Base-by-base conservation (phyloP, 805 yeast species). In the Pichia cabralensis region DNA sequence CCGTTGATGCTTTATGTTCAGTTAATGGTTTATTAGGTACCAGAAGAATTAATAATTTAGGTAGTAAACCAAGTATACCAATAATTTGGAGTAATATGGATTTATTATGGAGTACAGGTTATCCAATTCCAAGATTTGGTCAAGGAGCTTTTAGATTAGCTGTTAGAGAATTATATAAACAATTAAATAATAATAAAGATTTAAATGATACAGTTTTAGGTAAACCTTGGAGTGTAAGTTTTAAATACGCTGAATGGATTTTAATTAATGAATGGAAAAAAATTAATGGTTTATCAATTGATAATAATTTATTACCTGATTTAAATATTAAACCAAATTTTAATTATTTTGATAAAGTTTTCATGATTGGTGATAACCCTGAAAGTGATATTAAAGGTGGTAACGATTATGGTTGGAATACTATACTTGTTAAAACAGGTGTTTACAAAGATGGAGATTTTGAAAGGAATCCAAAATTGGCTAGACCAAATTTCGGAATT, bases 311-410 rank as follows among this genome's bases (percentile, higher is more conserved):
- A 33, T 38, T 51, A 11, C 80, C 80, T 0, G 52, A 48, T n/a
- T 55, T 76, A 34, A 67, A 70, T 14, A 44, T 42, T 9, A 43
- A 63, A 3, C 67, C 68, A 6, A 40, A 29, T 3, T 14, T 39
- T 3, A 47, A 66, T 0, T 72, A 69, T 8, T 63, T 80, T 47
- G 58, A 62, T 22, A 57, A 68, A n/a, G 79, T 92, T 2, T 88
- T 67, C 60, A 92, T 92, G 98, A 83, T 92, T 22, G 98, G 98
- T 20, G 98, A 92, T 58, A 92, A 92, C 55, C 97, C 96, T 4
- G 92, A 79, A 20, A 74, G 86, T 33, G 98, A 92, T 53, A 92
- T 92, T 34, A 67, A 69, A 36, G 98, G 98, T 1, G 98, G 95
- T 6, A 78, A 80, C 47, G 62, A 64, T 33, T 76, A 78, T 52